Evolutionary conservation across 192 early-diverging fungal genomes (phyloP).

Genomic region (Jimgerdemannia lactiflua): DNA sequence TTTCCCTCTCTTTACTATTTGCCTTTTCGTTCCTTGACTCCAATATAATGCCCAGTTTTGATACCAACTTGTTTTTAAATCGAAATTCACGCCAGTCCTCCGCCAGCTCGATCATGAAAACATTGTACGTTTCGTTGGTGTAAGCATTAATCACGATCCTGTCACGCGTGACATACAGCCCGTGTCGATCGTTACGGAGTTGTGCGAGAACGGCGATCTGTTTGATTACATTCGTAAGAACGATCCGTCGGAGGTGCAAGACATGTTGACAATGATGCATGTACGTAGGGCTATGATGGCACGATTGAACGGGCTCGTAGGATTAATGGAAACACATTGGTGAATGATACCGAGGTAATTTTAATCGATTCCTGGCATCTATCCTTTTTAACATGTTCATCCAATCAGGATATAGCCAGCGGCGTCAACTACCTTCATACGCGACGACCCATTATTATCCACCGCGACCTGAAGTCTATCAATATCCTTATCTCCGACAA

Average conservation of each 20-base stretch:
- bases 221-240: constrained; percentile 49
- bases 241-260: constrained; percentile 30
- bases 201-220: constrained; percentile 52
- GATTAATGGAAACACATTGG: no score
- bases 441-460: constrained; percentile 49
- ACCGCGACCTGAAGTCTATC: constrained; percentile 52
- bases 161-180: constrained; percentile 14
- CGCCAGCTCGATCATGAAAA: constrained; percentile 50
- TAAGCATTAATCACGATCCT: constrained; percentile 34
- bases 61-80: no score
- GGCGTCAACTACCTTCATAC: constrained; percentile 53
- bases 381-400: not conserved
- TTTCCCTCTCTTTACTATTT: not conserved
- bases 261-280: not conserved
- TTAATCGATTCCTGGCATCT: no score
- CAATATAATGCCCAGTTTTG: no score
- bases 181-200: constrained; percentile 50
- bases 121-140: constrained; percentile 53
- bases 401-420: constrained; percentile 49
- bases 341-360: no score
- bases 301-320: no score
- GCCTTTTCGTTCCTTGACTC: no score
- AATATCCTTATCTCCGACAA: constrained; percentile 37
- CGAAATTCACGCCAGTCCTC: not conserved
- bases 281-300: not conserved